These are phyloP conservation scores for Solanum corneliomulleri DNA, from an alignment of 257 asterid genomes.

Conservation along the genomic window DNA sequence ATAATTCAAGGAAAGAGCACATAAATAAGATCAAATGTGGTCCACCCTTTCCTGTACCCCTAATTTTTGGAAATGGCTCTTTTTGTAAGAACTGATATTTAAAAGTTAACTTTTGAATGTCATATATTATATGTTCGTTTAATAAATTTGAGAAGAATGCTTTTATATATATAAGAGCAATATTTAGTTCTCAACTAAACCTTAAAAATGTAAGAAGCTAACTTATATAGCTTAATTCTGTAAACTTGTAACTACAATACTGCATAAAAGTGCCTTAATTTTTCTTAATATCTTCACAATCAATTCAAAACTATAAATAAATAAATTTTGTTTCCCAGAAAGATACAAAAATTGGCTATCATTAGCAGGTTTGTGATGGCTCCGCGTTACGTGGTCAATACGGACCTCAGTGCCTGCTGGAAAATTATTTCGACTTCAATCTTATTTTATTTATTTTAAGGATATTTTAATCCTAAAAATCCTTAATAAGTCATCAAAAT, in stretches of 20 bases:
- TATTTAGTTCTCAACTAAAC: background rate
- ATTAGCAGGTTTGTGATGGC: background rate
- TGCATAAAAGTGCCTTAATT: background rate
- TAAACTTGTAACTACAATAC: background rate
- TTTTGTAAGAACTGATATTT: background rate
- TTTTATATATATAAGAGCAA: background rate
- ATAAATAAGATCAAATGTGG: background rate
- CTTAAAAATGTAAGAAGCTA: background rate
- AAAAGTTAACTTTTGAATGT: background rate
- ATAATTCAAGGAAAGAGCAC: background rate
- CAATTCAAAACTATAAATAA: background rate
- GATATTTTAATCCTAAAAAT: too few relatives aligned
- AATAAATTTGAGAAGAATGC: too few relatives aligned
- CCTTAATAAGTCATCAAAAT: too few relatives aligned
- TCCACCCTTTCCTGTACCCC: background rate
- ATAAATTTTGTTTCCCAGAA: background rate
- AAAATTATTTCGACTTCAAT: too few relatives aligned
- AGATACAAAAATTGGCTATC: background rate
- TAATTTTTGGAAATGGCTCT: background rate
- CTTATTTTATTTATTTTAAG: too few relatives aligned
- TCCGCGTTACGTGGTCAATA: too few relatives aligned
- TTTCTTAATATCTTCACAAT: too few relatives aligned
- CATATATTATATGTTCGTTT: too few relatives aligned
- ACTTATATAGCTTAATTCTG: background rate
- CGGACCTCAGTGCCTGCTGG: too few relatives aligned